Base-by-base conservation (phyloP, 2,329 filamentous ascomycete genomes). In the Trichoderma koningii region DNA sequence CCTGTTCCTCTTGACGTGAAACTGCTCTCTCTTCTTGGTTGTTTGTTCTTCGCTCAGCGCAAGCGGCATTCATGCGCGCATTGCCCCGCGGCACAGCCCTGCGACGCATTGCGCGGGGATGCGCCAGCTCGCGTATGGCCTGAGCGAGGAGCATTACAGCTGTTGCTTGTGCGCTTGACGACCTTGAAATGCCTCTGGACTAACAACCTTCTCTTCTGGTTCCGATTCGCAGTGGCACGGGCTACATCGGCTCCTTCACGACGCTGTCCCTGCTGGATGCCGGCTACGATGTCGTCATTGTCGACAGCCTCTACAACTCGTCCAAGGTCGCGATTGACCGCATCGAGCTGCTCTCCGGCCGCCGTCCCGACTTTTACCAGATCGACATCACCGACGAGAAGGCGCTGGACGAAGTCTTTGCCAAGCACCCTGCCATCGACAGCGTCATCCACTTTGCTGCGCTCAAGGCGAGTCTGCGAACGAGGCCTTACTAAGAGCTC, bases 181-280 rank as follows among this genome's bases (percentile, higher is more conserved):
- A 7, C 4, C 12, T 19, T 26, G 10, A 14, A 5, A 38, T 2
- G 34, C 12, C 7, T 14, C 28, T 51, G 38, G 67, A 50, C 72
- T 73, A 66, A 74, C 67, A 55, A 51, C 23, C 42, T 55, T 52
- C 17, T 52, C 28, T 14, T 19, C 23, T 65, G 53, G 47, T 50
- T 42, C 52, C 64, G 47, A 53, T 45, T 14, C 42, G 50, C 76
- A 97, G 95, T 85, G 95, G 95, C 75, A 97, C 93, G 70, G 95
- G 95, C 82, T 99, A 99, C 85, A 99, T 99, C 79, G 95, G 95
- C 77, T 98, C 94, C 57, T 98, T 98, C 84, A 99, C 95, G 68
- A 84, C 91, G 64, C 88, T 99, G 59, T 89, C 93, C 62, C 91
- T 99, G 28, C 91, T 99, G 71, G 85, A 97, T 76, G 91, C 95